Conservation (phyloP, 2,329 filamentous ascomycete species). For the Lachnellula arida region DNA sequence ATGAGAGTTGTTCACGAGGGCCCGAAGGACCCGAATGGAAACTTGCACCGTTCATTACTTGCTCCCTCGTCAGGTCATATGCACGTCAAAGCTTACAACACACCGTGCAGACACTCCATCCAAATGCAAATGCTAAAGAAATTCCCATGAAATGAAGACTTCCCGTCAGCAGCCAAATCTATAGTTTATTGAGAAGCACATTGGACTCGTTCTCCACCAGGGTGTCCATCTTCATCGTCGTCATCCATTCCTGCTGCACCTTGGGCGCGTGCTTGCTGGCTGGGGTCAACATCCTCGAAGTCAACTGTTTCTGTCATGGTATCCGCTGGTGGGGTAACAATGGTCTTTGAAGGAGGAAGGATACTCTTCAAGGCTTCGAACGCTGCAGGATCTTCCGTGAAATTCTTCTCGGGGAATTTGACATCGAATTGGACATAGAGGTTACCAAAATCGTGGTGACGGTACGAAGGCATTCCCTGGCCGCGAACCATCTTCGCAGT, state of each 20-base stretch:
- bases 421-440: constrained; percentile 97
- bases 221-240: constrained; percentile 72
- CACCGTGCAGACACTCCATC: constrained; percentile 9
- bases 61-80: constrained; percentile 16
- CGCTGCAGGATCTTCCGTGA: constrained; percentile 60
- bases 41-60: constrained; percentile 5
- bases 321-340: constrained; percentile 67
- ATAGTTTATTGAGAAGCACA: constrained; percentile 74
- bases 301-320: constrained; percentile 88
- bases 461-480: constrained; percentile 94
- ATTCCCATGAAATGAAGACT: constrained; percentile 1
- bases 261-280: constrained; percentile 62
- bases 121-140: constrained; percentile 18
- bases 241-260: constrained; percentile 65
- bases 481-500: constrained; percentile 90
- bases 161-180: background rate
- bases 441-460: constrained; percentile 94
- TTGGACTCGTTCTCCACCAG: constrained; percentile 72
- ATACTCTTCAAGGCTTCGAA: constrained; percentile 78
- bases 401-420: constrained; percentile 85
- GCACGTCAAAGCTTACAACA: constrained; percentile 9
- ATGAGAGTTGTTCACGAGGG: constrained; percentile 3
- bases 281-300: constrained; percentile 77
- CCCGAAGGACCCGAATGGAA: background rate
- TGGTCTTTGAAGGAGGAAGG: constrained; percentile 63